A percentile compares a stretch with the other conserved stretches of the same genome.
These are phyloP conservation scores for Pichia phayaonensis DNA, from an alignment of 805 yeast species.

Conservation along the genomic window DNA sequence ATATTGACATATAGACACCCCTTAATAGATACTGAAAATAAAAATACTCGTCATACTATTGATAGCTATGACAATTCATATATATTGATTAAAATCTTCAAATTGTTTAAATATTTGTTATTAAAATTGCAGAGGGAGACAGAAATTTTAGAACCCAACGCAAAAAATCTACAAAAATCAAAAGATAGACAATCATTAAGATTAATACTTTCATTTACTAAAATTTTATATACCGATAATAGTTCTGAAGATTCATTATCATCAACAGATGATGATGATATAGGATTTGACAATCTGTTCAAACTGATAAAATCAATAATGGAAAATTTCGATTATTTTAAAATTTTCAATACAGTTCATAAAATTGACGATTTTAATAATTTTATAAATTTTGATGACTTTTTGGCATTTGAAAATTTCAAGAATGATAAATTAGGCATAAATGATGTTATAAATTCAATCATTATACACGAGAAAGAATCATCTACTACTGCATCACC, in stretches of 20 bases:
- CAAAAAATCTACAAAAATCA: conserved; percentile 15
- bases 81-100: conserved; percentile 35
- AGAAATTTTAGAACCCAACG: conserved; percentile 18
- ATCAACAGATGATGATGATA: conserved; percentile 17
- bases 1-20: conserved; percentile 16
- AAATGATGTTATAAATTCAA: conserved; percentile 3
- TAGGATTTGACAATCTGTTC: conserved; percentile 27
- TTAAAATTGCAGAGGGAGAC: conserved; percentile 23
- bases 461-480: background rate
- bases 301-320: conserved; percentile 22
- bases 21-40: background rate
- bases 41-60: background rate
- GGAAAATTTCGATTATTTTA: conserved; percentile 17
- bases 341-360: conserved; percentile 11
- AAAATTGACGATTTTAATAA: conserved; percentile 19
- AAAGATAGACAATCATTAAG: conserved; percentile 25
- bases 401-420: conserved; percentile 20
- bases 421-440: conserved; percentile 11
- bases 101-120: conserved; percentile 27
- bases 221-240: conserved; percentile 22
- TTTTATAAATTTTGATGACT: conserved; percentile 21
- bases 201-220: conserved; percentile 27
- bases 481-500: conserved; percentile 4
- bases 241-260: conserved; percentile 8
- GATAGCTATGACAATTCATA: conserved; percentile 27